Conservation (phyloP, 106 monocot species). For the Allium cepa region DNA sequence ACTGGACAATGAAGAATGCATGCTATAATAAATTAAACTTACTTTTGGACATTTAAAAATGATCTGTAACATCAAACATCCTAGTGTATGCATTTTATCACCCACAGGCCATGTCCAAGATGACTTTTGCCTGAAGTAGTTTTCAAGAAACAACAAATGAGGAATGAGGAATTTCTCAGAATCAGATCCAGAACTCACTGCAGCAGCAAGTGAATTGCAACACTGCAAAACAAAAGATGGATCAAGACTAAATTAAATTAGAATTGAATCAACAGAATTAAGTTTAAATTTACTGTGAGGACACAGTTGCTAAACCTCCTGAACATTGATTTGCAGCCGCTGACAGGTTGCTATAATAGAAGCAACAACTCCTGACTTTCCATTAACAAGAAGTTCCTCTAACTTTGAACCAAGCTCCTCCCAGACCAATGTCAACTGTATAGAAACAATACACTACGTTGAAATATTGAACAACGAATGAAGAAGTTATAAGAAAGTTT, state of each 20-base stretch:
- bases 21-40: slow-evolving; percentile 9
- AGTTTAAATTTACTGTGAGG: not conserved
- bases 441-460: not conserved
- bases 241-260: slow-evolving; percentile 7
- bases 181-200: slow-evolving; percentile 47
- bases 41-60: slow-evolving; percentile 71
- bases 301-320: slow-evolving; percentile 40
- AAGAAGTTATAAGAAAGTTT: too few species aligned
- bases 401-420: slow-evolving; percentile 58
- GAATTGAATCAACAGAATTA: not conserved
- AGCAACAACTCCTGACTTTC: slow-evolving; percentile 82
- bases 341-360: slow-evolving; percentile 79
- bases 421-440: slow-evolving; percentile 60
- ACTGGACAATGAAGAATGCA: not conserved
- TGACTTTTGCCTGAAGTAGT: slow-evolving; percentile 50
- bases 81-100: slow-evolving; percentile 76
- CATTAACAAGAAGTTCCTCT: slow-evolving; percentile 49
- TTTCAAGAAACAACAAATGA: slow-evolving; percentile 71
- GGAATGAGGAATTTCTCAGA: slow-evolving; percentile 42
- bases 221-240: slow-evolving; percentile 35
- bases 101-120: slow-evolving; percentile 66
- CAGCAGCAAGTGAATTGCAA: slow-evolving; percentile 49
- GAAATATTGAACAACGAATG: too few species aligned
- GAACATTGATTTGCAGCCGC: slow-evolving; percentile 41
- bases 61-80: slow-evolving; percentile 89